Evolutionary conservation across 768 basidiomycete genomes (phyloP).

Genomic region (Tricholoma flavovirens): DNA sequence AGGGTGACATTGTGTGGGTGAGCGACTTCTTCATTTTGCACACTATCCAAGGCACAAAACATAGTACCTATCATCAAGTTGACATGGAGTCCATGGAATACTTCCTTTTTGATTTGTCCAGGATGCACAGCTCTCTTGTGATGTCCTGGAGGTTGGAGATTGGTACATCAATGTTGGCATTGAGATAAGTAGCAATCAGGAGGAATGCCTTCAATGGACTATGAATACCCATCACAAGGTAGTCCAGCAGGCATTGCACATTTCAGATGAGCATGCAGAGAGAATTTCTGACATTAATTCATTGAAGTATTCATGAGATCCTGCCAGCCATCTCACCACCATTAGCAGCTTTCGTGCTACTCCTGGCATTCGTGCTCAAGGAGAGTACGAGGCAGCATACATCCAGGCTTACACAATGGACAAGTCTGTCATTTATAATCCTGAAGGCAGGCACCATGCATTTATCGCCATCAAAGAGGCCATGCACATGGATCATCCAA

Average conservation of each 20-base stretch:
- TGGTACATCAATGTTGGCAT: slow-evolving; percentile 23
- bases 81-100: neutral
- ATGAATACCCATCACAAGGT: slow-evolving; percentile 5
- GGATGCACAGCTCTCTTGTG: neutral
- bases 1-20: slow-evolving; percentile 12
- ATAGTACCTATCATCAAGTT: too few species aligned
- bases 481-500: slow-evolving; percentile 3
- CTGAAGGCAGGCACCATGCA: slow-evolving; percentile 6
- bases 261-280: too few species aligned
- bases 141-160: neutral
- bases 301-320: slow-evolving; percentile 7
- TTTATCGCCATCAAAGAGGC: slow-evolving; percentile 10
- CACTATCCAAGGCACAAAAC: too few species aligned
- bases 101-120: too few species aligned
- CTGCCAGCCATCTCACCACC: too few species aligned
- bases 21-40: too few species aligned
- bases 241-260: too few species aligned
- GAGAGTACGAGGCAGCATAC: slow-evolving; percentile 4
- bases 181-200: too few species aligned
- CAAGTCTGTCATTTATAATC: slow-evolving; percentile 10
- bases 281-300: neutral
- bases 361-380: slow-evolving; percentile 6
- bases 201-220: slow-evolving; percentile 16
- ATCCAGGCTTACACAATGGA: slow-evolving; percentile 15
- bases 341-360: too few species aligned